Percentiles rank a stretch among this genome's conserved stretches.
Evolutionary conservation across 495 filamentous ascomycete species (phyloP).

Genomic region (Pyrenula massariospora): DNA sequence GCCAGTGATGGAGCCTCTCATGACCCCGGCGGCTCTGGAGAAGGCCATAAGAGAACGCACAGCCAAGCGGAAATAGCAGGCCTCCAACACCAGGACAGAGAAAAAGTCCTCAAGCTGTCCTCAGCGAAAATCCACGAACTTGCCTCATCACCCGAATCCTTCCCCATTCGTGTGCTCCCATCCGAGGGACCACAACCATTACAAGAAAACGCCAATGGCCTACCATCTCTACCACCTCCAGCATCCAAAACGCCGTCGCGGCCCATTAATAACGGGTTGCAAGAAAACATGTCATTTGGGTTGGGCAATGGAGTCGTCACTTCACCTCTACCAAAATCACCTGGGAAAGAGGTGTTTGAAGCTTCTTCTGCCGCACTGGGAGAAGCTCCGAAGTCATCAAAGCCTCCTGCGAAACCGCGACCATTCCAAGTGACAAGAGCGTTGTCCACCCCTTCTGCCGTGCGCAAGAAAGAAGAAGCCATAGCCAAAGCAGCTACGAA

Average conservation of each 20-base stretch:
- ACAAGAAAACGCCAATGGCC: neutral
- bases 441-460: neutral
- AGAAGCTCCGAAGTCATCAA: neutral
- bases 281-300: neutral
- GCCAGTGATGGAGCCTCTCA: neutral
- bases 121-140: slow-evolving; percentile 42
- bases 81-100: slow-evolving; percentile 12
- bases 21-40: neutral
- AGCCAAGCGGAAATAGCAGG: neutral
- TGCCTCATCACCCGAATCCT: slow-evolving; percentile 41
- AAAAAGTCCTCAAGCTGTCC: slow-evolving; percentile 37
- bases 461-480: neutral
- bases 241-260: neutral
- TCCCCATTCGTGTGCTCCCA: slow-evolving; percentile 23
- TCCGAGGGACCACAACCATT: neutral
- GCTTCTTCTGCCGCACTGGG: neutral
- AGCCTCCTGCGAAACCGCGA: neutral
- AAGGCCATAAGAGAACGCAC: neutral
- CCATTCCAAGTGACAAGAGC: neutral
- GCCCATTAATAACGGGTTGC: neutral
- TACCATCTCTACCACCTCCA: neutral
- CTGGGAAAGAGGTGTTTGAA: neutral
- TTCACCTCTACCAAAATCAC: neutral
- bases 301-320: neutral
- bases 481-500: slow-evolving; percentile 7